phyloP scores from a whole-genome alignment of 306 rosid species.

The Cucurbita pepo region DNA sequence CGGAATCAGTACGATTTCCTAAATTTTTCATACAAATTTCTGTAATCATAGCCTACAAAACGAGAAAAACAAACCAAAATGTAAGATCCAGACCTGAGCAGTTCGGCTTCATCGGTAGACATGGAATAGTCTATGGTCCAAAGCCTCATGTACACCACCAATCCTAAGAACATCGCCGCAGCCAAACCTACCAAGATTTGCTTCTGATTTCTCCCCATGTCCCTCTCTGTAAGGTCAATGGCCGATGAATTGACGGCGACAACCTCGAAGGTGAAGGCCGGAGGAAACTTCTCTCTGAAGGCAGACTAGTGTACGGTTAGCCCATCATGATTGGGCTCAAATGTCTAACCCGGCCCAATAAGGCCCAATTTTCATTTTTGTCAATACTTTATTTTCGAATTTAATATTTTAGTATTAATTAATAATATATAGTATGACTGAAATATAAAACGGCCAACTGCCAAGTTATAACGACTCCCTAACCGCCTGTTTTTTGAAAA shows the following conservation, averaged over 20 bases:
- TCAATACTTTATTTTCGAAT: too few relatives aligned
- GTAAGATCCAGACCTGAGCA: conserved; percentile 35
- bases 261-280: neutral
- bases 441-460: too few relatives aligned
- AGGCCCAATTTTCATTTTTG: neutral
- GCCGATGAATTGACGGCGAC: neutral
- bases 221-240: neutral
- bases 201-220: conserved; percentile 11
- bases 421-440: too few relatives aligned
- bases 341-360: neutral
- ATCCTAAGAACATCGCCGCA: conserved; percentile 47
- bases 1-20: neutral
- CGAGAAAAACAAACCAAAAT: neutral
- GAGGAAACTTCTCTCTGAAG: neutral
- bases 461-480: too few relatives aligned
- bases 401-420: neutral
- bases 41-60: neutral
- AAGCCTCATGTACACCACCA: conserved; percentile 46
- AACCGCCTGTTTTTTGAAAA: too few relatives aligned
- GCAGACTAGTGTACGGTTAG: neutral
- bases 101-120: conserved; percentile 41
- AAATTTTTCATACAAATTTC: neutral
- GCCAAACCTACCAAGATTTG: conserved; percentile 27
- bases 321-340: neutral
- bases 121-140: conserved; percentile 51